Evolutionary conservation across 208 protist genomes (phyloP).

Genomic region (Naegleria gruberi): DNA sequence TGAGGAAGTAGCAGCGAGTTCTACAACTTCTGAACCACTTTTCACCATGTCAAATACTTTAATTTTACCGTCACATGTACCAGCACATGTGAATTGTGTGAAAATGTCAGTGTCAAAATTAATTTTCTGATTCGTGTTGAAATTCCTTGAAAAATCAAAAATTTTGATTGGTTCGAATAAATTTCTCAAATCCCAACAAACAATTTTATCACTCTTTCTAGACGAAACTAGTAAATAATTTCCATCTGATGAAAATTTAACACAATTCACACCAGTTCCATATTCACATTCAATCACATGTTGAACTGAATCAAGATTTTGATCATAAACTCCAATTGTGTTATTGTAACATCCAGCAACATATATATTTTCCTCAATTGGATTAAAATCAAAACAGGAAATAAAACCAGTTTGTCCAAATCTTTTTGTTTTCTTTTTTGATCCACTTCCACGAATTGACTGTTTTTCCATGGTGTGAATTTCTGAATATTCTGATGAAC

Average conservation of each 20-base stretch:
- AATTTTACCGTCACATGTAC: not conserved
- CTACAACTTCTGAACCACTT: not conserved
- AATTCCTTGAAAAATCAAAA: not conserved
- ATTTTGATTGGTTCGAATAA: not conserved
- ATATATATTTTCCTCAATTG: not conserved
- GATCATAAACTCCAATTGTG: slow-evolving; percentile 4
- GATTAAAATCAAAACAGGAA: slow-evolving; percentile 12
- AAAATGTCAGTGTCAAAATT: not conserved
- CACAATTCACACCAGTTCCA: not conserved
- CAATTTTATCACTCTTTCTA: not conserved
- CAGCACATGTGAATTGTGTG: not conserved
- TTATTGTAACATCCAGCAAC: slow-evolving; percentile 13
- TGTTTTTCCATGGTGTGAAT: not conserved
- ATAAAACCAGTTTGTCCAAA: not conserved
- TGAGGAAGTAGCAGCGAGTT: not conserved
- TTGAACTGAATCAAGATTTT: not conserved
- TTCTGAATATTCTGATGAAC: not conserved
- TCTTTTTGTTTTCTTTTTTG: not conserved
- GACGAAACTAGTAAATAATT: not conserved
- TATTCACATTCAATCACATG: not conserved
- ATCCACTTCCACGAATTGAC: not conserved
- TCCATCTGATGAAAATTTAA: not conserved
- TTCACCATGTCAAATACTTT: not conserved
- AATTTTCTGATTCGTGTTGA: not conserved
- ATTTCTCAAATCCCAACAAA: slow-evolving; percentile 25